Conservation (phyloP, 768 basidiomycete genomes). For the Rhodosporidiobolus sp. region DNA sequence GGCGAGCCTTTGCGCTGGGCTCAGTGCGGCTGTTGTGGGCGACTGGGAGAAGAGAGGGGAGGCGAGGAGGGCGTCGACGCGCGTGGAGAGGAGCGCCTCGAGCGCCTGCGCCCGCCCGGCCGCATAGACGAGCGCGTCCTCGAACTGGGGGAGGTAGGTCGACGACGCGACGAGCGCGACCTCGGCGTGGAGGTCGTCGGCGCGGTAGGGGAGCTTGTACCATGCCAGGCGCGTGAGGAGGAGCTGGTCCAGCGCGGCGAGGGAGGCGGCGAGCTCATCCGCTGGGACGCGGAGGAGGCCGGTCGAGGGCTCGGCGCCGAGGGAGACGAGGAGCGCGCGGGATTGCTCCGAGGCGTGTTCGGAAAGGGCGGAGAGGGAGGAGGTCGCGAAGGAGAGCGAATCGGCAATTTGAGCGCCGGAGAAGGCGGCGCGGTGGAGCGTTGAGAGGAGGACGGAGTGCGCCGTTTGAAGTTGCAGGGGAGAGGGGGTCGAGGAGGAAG, state of each 20-base stretch:
- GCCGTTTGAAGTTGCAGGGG: constrained; percentile 18
- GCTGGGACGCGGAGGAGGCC: constrained; percentile 13
- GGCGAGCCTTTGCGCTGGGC: constrained; percentile 9
- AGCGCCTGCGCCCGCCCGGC: constrained; percentile 20
- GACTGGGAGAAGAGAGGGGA: constrained; percentile 14
- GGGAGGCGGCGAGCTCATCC: not conserved
- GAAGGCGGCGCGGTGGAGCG: constrained; percentile 18
- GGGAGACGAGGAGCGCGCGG: not conserved
- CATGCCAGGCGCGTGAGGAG: constrained; percentile 35
- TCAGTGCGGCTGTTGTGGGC: constrained; percentile 7
- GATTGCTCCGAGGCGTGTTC: constrained; percentile 1
- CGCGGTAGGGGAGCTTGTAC: constrained; percentile 42
- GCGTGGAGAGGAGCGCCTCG: not conserved
- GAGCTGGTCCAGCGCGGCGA: constrained; percentile 8
- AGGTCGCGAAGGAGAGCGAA: not conserved
- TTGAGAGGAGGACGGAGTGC: constrained; percentile 6
- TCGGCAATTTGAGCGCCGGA: constrained; percentile 21
- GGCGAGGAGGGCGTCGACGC: constrained; percentile 25
- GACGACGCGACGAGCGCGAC: constrained; percentile 10
- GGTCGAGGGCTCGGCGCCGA: constrained; percentile 19
- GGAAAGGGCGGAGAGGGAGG: constrained; percentile 5
- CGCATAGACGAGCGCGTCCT: constrained; percentile 29
- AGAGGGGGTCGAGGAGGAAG: not conserved
- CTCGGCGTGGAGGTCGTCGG: constrained; percentile 42
- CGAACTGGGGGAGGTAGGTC: constrained; percentile 29